These are phyloP conservation scores for Botrytis aclada DNA, from an alignment of 2,329 filamentous ascomycete genomes.

Conservation along the genomic window DNA sequence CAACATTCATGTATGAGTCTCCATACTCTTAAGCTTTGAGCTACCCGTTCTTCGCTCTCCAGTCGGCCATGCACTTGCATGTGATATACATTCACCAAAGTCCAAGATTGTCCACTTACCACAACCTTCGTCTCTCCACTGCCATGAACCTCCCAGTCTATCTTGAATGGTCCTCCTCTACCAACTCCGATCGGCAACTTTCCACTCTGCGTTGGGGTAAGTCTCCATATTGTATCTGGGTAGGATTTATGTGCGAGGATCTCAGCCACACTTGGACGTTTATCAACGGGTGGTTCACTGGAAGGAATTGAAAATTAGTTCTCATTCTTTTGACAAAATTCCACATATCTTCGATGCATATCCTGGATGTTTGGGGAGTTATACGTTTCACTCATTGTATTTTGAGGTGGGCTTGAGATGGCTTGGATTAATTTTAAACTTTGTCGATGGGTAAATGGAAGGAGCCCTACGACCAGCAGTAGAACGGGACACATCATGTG, in stretches of 20 bases:
- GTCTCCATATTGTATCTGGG: conserved; percentile 62
- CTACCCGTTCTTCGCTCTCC: not conserved
- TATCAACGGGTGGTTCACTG: conserved; percentile 14
- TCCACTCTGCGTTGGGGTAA: conserved; percentile 63
- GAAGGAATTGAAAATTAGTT: conserved; percentile 4
- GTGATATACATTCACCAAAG: not conserved
- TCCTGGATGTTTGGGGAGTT: not conserved
- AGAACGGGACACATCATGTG: not conserved
- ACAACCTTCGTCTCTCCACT: conserved; percentile 67
- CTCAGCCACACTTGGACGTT: conserved; percentile 49
- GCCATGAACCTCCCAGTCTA: conserved; percentile 80
- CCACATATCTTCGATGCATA: not conserved
- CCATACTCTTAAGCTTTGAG: not conserved
- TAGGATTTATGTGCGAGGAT: conserved; percentile 65
- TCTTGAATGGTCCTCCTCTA: conserved; percentile 71
- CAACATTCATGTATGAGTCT: not conserved
- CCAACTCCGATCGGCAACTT: conserved; percentile 61
- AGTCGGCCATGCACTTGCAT: not conserved
- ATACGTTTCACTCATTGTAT: conserved; percentile 5
- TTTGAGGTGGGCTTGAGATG: not conserved
- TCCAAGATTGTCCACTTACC: conserved; percentile 44
- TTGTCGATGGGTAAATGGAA: not conserved
- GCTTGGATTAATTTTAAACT: not conserved
- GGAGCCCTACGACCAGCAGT: not conserved
- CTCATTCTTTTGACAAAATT: not conserved